These are phyloP conservation scores for Astragalus membranaceus DNA, from an alignment of 306 rosid species.

Conservation along the genomic window DNA sequence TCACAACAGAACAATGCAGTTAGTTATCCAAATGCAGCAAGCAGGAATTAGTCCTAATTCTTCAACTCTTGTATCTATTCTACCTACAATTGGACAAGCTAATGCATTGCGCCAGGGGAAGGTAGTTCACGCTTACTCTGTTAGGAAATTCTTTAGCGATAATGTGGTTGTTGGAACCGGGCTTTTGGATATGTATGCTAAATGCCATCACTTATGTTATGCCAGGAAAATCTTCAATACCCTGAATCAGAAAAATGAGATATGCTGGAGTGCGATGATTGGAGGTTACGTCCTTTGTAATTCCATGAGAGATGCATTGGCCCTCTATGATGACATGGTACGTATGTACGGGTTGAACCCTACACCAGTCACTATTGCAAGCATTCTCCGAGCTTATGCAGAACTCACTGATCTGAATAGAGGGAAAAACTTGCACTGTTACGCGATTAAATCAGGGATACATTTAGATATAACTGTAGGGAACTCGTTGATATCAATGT, in stretches of 20 bases:
- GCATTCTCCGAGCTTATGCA: conserved; percentile 44
- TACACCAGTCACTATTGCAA: conserved; percentile 32
- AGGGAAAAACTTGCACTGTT: conserved; percentile 31
- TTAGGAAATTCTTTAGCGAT: conserved; percentile 23
- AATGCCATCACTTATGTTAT: conserved; percentile 32
- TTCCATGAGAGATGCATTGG: conserved; percentile 39
- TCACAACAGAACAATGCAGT: conserved; percentile 8
- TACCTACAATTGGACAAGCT: conserved; percentile 35
- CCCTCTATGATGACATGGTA: conserved; percentile 40
- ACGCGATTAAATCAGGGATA: conserved; percentile 31
- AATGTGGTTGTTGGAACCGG: conserved; percentile 40
- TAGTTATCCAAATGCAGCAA: conserved; percentile 32
- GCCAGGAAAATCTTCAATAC: conserved; percentile 28
- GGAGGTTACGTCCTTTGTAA: conserved; percentile 39
- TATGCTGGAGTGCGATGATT: conserved; percentile 55
- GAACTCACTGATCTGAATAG: conserved; percentile 33
- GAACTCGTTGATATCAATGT: conserved; percentile 46
- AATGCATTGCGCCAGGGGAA: conserved; percentile 33
- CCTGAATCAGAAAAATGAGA: conserved; percentile 29
- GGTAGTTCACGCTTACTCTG: conserved; percentile 32
- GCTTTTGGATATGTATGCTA: conserved; percentile 47
- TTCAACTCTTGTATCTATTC: conserved; percentile 40
- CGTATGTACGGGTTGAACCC: conserved; percentile 21
- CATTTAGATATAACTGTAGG: conserved; percentile 32
- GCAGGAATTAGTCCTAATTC: conserved; percentile 35